Conservation (phyloP, 2,329 filamentous ascomycete species). For the Colletotrichum shisoi region DNA sequence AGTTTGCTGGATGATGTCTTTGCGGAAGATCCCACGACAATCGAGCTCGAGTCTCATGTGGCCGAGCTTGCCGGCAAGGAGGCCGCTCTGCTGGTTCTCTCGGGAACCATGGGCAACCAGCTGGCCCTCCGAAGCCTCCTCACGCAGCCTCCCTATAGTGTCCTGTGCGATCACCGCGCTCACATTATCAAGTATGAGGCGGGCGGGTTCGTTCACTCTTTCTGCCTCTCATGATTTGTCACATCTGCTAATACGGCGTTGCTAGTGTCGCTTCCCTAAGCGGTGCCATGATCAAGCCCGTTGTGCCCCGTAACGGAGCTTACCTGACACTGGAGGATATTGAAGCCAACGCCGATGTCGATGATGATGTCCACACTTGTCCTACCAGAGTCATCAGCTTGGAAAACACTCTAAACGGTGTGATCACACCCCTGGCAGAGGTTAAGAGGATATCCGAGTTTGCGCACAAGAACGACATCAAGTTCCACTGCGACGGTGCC, state of each 20-base stretch:
- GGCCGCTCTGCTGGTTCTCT: conserved; percentile 80
- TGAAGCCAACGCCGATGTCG: conserved; percentile 67
- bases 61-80: conserved; percentile 78
- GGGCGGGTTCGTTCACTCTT: conserved; percentile 58
- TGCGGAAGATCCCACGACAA: conserved; percentile 80
- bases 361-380: conserved; percentile 77
- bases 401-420: conserved; percentile 85
- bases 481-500: conserved; percentile 81
- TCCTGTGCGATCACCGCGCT: conserved; percentile 79
- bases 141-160: conserved; percentile 77
- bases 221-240: neutral
- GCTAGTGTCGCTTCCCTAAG: conserved; percentile 72
- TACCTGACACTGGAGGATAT: conserved; percentile 83
- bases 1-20: conserved; percentile 86
- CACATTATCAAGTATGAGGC: conserved; percentile 78
- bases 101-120: conserved; percentile 95
- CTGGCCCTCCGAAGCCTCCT: conserved; percentile 81
- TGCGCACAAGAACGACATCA: conserved; percentile 69
- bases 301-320: conserved; percentile 73
- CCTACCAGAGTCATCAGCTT: conserved; percentile 83
- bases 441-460: conserved; percentile 73
- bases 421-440: conserved; percentile 79
- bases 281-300: conserved; percentile 72
- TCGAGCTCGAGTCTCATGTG: conserved; percentile 75
- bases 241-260: conserved; percentile 39